Conservation (phyloP, 345 rosid genomes). For the Eucalyptus decipiens region DNA sequence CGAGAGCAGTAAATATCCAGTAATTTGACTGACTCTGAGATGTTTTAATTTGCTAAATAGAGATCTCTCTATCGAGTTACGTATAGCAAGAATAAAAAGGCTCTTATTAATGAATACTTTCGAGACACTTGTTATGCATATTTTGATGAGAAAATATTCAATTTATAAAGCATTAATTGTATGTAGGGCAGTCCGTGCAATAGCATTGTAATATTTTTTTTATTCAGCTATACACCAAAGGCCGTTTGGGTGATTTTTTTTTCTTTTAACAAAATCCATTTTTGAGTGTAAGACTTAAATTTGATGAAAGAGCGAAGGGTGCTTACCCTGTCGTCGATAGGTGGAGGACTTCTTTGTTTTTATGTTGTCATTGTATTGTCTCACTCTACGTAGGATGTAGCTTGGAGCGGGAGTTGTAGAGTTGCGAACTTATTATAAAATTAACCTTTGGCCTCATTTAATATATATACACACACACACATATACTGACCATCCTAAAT, state of each 20-base stretch:
- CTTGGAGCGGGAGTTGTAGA: background rate
- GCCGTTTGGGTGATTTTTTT: background rate
- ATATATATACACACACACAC: too few relatives aligned
- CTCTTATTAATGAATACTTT: fast-evolving
- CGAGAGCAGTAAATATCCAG: background rate
- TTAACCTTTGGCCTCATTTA: background rate
- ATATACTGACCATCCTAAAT: background rate
- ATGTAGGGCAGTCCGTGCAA: background rate
- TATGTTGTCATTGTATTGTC: background rate
- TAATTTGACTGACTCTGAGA: background rate
- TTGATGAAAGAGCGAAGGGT: background rate
- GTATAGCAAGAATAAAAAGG: background rate
- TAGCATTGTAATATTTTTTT: background rate
- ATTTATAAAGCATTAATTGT: background rate
- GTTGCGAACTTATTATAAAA: background rate
- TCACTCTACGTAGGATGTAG: background rate
- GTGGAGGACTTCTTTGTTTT: background rate
- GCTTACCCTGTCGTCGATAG: background rate
- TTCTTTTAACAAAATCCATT: background rate
- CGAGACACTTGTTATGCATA: fast-evolving
- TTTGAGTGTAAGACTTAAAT: background rate
- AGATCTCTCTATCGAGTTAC: background rate
- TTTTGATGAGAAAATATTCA: background rate
- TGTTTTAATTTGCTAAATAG: background rate
- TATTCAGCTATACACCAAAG: background rate